phyloP scores from a whole-genome alignment of 129 eudicot genomes.

The Flaveria trinervia region DNA sequence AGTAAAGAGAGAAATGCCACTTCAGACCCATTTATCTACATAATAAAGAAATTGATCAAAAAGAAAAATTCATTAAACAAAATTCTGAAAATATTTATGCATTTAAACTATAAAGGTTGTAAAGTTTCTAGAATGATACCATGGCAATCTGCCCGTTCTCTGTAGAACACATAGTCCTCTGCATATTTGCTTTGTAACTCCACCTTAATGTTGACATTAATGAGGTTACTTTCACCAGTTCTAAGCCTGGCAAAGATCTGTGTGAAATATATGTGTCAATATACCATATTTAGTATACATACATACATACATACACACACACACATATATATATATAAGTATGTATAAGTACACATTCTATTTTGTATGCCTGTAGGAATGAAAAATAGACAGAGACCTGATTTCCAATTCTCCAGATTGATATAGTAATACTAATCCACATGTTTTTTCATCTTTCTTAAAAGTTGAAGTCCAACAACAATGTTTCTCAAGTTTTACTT shows the following conservation, averaged over 20 bases:
- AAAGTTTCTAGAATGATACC: slow-evolving; percentile 46
- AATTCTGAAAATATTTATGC: not conserved
- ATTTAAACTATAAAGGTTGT: slow-evolving; percentile 17
- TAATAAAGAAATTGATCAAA: not conserved
- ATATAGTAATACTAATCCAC: slow-evolving; percentile 63
- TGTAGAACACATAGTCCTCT: slow-evolving; percentile 60
- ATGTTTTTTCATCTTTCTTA: slow-evolving; percentile 49
- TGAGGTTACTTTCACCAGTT: slow-evolving; percentile 60
- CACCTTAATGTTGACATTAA: slow-evolving; percentile 71
- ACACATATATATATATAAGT: too few species aligned
- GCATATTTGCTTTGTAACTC: slow-evolving; percentile 82
- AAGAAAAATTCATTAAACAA: slow-evolving; percentile 1
- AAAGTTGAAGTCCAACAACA: slow-evolving; percentile 83
- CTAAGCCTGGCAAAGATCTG: slow-evolving; percentile 86
- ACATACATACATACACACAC: not conserved
- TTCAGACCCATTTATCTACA: slow-evolving; percentile 74
- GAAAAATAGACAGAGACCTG: slow-evolving; percentile 49
- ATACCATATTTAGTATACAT: not conserved
- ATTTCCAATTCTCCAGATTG: slow-evolving; percentile 83
- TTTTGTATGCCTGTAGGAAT: slow-evolving; percentile 21
- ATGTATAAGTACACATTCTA: not conserved
- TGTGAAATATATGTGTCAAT: slow-evolving; percentile 26
- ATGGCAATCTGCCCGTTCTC: slow-evolving; percentile 66
- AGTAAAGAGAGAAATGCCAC: slow-evolving; percentile 72
- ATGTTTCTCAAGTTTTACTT: slow-evolving; percentile 65